Conservation (phyloP, 1,139 yeast genomes). For the Candida anutae region DNA sequence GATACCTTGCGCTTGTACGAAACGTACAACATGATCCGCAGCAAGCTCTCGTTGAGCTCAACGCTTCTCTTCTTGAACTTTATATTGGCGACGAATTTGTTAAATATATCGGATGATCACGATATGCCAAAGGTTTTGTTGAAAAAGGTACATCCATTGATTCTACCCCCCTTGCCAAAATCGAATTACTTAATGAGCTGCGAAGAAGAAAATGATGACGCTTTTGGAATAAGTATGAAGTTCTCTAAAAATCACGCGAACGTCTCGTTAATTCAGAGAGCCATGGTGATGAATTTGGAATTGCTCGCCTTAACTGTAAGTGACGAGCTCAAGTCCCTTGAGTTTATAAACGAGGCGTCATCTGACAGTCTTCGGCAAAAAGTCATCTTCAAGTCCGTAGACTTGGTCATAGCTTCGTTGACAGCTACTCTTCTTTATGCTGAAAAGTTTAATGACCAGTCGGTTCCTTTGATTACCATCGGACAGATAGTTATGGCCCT, state of each 20-base stretch:
- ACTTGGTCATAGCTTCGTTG: constrained; percentile 13
- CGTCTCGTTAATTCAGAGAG: constrained; percentile 4
- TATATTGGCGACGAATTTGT: constrained; percentile 12
- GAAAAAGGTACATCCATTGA: constrained; percentile 9
- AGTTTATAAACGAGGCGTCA: constrained; percentile 6
- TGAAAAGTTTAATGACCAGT: constrained; percentile 1
- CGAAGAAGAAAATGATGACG: constrained; percentile 3
- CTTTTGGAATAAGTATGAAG: constrained; percentile 5
- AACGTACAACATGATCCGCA: constrained; percentile 14
- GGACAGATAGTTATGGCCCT: constrained; percentile 4
- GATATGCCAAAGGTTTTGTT: constrained; percentile 11
- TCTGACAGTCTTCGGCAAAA: constrained; percentile 8
- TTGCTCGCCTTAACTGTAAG: constrained; percentile 6
- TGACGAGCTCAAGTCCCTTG: constrained; percentile 13
- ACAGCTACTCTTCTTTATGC: constrained; percentile 9
- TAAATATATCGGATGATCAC: constrained; percentile 5
- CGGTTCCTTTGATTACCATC: constrained; percentile 1
- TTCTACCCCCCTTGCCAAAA: constrained; percentile 24
- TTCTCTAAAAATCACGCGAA: constrained; percentile 3
- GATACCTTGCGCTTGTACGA: constrained; percentile 12
- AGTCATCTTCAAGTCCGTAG: constrained; percentile 10
- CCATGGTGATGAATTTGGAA: constrained; percentile 7
- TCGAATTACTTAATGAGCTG: constrained; percentile 9
- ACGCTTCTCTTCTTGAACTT: constrained; percentile 12
- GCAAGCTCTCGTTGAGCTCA: constrained; percentile 18